Percentiles rank a stretch among this genome's conserved stretches.
Conservation (phyloP, 148 eudicot genomes). For the Persicaria maculosa region DNA sequence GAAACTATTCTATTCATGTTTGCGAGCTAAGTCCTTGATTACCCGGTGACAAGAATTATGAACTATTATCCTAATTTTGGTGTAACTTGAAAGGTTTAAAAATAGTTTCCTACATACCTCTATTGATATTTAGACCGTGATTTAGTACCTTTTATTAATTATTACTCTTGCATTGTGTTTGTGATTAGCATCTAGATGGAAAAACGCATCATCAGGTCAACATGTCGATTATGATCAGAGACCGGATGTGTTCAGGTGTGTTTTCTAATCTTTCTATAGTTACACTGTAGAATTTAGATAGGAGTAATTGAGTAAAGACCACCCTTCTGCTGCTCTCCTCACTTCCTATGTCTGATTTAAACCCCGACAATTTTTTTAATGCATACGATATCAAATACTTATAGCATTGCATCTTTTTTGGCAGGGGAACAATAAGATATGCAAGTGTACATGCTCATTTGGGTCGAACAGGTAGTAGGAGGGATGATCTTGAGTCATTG, state of each 20-base stretch:
- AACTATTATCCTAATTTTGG: background rate
- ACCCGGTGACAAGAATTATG: background rate
- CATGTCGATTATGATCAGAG: constrained; percentile 33
- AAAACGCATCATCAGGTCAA: constrained; percentile 72
- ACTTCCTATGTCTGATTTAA: too few relatives aligned
- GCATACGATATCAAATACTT: background rate
- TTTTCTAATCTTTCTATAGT: constrained; percentile 12
- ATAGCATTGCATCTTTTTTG: constrained; percentile 10
- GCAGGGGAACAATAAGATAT: constrained; percentile 92
- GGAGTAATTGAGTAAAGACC: background rate
- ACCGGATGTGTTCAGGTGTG: constrained; percentile 93
- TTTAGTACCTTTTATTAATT: background rate
- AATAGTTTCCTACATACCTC: background rate
- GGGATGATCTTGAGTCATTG: constrained; percentile 81
- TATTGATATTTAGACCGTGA: background rate
- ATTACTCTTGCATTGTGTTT: background rate
- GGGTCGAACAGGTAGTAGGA: constrained; percentile 90
- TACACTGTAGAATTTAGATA: background rate
- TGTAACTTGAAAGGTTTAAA: background rate
- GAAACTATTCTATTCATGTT: background rate
- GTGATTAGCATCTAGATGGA: constrained; percentile 83
- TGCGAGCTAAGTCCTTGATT: background rate
- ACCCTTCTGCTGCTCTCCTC: background rate
- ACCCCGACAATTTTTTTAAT: background rate
- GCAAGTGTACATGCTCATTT: constrained; percentile 98